Evolutionary conservation across 1,284 basidiomycete genomes (phyloP), one percentile per base, ranked within the genome.

Genomic region (Coniophora puteana): DNA sequence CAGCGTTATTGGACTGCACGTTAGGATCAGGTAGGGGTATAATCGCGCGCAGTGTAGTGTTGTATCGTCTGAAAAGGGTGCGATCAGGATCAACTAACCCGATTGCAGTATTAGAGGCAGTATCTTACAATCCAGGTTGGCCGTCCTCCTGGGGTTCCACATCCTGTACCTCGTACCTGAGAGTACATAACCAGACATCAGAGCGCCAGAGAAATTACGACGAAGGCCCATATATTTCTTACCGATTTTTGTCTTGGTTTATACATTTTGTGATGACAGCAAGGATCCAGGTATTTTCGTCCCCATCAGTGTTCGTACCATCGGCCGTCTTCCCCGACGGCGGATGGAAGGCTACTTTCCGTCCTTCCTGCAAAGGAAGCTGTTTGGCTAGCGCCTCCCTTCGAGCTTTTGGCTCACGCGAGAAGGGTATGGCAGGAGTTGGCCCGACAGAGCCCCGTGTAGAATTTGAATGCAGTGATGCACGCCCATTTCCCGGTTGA

Each of bases 131-230:
- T 57, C 83, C 81, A 16, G 84, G 80, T 46, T 80, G 72, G 11
- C 83, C 83, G 38, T 84, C 81, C 53, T 87, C 84, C 58, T 85
- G 81, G 21, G 82, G 80, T 50, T 90, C 87, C 37, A 76, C 78
- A 57, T 90, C 88, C 59, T 87, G 83, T 0, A 90, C 87, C 61
- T 88, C 83, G 51, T 89, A 90, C 47, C 84, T 88, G 43, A 12
- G 8, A 21, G 5, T 33, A 28, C 40, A 50, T 47, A 41, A 43
- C 31, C 13, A 41, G 8, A 34, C 14, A 22, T 12, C n/a, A 24
- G 17, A 22, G 22, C 32, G 41, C 14, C 41, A 22, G 12, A 36
- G 40, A 48, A 36, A 25, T 6, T 20, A 40, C 45, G 23, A 26
- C 14, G 14, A 21, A n/a, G n/a, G n/a, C n/a, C n/a, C n/a, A n/a